Conservation (phyloP, 2,329 filamentous ascomycete genomes). For the Cladorrhinum sp. region DNA sequence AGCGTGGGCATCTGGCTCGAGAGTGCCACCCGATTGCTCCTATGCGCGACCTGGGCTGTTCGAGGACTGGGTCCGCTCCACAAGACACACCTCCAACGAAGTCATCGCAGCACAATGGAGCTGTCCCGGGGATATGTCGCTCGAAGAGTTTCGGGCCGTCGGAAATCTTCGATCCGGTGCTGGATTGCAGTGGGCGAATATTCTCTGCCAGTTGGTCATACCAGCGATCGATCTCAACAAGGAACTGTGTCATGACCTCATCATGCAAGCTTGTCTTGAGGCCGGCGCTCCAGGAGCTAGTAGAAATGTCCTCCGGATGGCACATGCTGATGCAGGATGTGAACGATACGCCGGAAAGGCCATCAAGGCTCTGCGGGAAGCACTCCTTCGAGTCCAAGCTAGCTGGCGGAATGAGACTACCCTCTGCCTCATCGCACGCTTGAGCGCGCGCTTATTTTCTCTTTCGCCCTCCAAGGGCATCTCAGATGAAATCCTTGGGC, state of each 20-base stretch:
- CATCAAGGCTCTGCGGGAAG: conserved; percentile 32
- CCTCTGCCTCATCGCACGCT: conserved; percentile 37
- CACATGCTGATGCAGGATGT: conserved; percentile 37
- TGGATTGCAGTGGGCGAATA: conserved; percentile 53
- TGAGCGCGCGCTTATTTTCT: conserved; percentile 43
- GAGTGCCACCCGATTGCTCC: background rate
- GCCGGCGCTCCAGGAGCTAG: conserved; percentile 34
- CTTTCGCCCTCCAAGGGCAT: conserved; percentile 31
- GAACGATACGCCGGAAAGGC: conserved; percentile 34
- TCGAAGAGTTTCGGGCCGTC: conserved; percentile 56
- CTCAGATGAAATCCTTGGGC: conserved; percentile 28
- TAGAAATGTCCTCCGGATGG: conserved; percentile 30
- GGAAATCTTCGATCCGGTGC: conserved; percentile 46
- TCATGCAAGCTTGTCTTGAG: conserved; percentile 51
- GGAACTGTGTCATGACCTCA: conserved; percentile 43
- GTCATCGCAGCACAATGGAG: conserved; percentile 47
- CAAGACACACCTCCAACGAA: conserved; percentile 41
- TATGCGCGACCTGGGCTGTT: too few species aligned
- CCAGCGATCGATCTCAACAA: conserved; percentile 51
- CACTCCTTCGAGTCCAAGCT: conserved; percentile 36
- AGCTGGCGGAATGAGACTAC: conserved; percentile 50
- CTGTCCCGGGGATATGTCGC: conserved; percentile 47
- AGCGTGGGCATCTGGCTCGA: background rate
- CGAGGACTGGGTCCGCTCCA: conserved; percentile 11
- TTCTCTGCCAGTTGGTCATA: conserved; percentile 48